Percentiles rank a stretch among this genome's conserved stretches.
Conservation (phyloP, 1,139 yeast species). For the Magnusiomyces clavatus region DNA sequence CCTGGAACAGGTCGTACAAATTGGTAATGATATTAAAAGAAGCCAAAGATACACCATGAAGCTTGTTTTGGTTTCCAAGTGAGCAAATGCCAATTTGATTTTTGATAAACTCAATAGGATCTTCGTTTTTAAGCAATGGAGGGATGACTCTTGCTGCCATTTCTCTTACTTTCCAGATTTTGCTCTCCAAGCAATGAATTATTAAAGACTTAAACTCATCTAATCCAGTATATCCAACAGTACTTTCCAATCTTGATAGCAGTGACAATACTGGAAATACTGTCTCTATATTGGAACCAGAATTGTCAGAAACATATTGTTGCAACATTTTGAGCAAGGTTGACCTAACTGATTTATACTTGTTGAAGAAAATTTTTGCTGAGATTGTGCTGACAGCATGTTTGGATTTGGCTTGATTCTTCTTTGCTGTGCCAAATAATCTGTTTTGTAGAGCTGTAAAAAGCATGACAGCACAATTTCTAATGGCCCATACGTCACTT, state of each 20-base stretch:
- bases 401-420: conserved; percentile 21
- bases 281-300: conserved; percentile 37
- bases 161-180: conserved; percentile 78
- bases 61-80: conserved; percentile 35
- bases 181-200: conserved; percentile 41
- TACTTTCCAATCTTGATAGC: conserved; percentile 57
- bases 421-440: conserved; percentile 56
- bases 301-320: conserved; percentile 31
- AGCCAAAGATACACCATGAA: conserved; percentile 55
- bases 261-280: conserved; percentile 71
- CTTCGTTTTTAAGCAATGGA: conserved; percentile 37
- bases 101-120: conserved; percentile 22
- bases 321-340: conserved; percentile 42
- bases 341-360: conserved; percentile 46
- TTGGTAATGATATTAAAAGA: conserved; percentile 18
- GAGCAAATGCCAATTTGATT: conserved; percentile 17
- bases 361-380: conserved; percentile 61
- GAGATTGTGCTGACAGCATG: conserved; percentile 38
- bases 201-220: conserved; percentile 44
- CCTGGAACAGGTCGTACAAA: conserved; percentile 7
- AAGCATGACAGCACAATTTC: conserved; percentile 91
- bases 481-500: conserved; percentile 69
- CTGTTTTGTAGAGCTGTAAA: conserved; percentile 77
- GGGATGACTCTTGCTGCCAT: conserved; percentile 70
- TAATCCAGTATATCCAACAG: conserved; percentile 46